phyloP scores from a whole-genome alignment of 75 land plant species.

The Azolla pinnata region DNA sequence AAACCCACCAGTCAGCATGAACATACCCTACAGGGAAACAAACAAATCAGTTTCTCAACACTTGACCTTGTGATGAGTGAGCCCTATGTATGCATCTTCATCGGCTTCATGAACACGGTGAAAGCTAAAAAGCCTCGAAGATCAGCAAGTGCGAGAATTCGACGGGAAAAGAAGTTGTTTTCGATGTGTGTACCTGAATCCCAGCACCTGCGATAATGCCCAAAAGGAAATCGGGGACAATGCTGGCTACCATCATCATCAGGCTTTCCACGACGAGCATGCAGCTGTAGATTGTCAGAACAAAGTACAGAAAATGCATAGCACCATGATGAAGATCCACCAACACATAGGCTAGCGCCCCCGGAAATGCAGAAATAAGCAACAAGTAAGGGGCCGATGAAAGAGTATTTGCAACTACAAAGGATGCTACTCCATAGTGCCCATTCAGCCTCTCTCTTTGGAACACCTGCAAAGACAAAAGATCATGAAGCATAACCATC shows the following conservation, averaged over 20 bases:
- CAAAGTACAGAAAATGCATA: slow-evolving; percentile 41
- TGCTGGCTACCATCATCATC: slow-evolving; percentile 64
- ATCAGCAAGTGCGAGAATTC: too few relatives aligned
- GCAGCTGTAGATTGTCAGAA: slow-evolving; percentile 32
- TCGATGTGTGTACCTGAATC: too few relatives aligned
- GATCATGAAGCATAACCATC: too few relatives aligned
- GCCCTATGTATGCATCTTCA: too few relatives aligned
- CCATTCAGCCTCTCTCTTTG: slow-evolving; percentile 60
- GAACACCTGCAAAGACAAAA: slow-evolving; percentile 48
- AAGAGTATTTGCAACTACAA: slow-evolving; percentile 41
- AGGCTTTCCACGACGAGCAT: slow-evolving; percentile 62
- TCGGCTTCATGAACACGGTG: too few relatives aligned
- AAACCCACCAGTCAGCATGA: slow-evolving; percentile 61
- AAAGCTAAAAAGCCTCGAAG: too few relatives aligned
- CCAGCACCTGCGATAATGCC: slow-evolving; percentile 68
- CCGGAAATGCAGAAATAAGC: slow-evolving; percentile 38
- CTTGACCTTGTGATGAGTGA: too few relatives aligned
- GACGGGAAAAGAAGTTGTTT: too few relatives aligned
- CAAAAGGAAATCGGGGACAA: slow-evolving; percentile 58
- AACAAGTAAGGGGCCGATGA: slow-evolving; percentile 52
- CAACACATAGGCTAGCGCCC: slow-evolving; percentile 47
- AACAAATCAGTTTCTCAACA: too few relatives aligned
- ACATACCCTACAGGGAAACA: slow-evolving; percentile 41
- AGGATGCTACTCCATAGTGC: slow-evolving; percentile 50
- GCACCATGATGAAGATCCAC: slow-evolving; percentile 37